A percentile compares a stretch with the other conserved stretches of the same genome.
These are phyloP conservation scores for Ophiostoma himal-ulmi DNA, from an alignment of 2,329 filamentous ascomycete species.

Conservation along the genomic window DNA sequence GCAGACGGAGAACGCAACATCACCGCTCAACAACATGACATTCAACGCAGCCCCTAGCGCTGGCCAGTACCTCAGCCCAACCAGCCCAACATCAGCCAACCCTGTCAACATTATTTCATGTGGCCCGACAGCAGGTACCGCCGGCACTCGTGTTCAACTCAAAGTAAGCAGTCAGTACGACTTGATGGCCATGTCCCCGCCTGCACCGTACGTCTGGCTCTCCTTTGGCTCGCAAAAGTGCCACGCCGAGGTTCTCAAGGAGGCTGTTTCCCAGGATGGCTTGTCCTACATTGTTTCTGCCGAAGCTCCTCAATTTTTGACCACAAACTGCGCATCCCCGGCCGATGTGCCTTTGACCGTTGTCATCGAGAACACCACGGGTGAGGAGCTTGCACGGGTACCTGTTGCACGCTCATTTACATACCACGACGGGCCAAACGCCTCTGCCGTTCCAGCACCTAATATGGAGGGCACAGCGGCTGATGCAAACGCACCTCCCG, in stretches of 20 bases:
- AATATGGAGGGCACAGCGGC: slow-evolving; percentile 15
- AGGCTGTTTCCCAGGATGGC: slow-evolving; percentile 45
- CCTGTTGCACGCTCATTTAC: slow-evolving; percentile 43
- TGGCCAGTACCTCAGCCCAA: slow-evolving; percentile 53
- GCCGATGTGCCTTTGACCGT: slow-evolving; percentile 51
- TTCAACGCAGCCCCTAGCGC: slow-evolving; percentile 58
- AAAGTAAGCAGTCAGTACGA: slow-evolving; percentile 72
- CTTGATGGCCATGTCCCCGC: slow-evolving; percentile 53
- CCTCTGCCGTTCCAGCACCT: slow-evolving; percentile 30
- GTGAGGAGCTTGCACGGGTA: slow-evolving; percentile 49
- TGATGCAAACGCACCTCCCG: slow-evolving; percentile 29
- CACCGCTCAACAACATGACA: slow-evolving; percentile 50
- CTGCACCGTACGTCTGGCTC: slow-evolving; percentile 54
- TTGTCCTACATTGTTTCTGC: slow-evolving; percentile 62
- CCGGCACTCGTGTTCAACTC: slow-evolving; percentile 65
- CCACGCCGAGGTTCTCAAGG: slow-evolving; percentile 58
- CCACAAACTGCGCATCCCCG: slow-evolving; percentile 44
- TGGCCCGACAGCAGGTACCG: slow-evolving; percentile 61
- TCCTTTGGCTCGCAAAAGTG: slow-evolving; percentile 75
- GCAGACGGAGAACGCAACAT: slow-evolving; percentile 45
- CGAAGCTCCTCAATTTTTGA: slow-evolving; percentile 59
- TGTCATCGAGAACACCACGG: slow-evolving; percentile 46
- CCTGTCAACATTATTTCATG: slow-evolving; percentile 53
- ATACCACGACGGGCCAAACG: slow-evolving; percentile 34
- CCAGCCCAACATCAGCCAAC: slow-evolving; percentile 29